A percentile compares a stretch with the other conserved stretches of the same genome.
Conservation (phyloP, 2,329 filamentous ascomycete genomes). For the Trichoderma sp. region DNA sequence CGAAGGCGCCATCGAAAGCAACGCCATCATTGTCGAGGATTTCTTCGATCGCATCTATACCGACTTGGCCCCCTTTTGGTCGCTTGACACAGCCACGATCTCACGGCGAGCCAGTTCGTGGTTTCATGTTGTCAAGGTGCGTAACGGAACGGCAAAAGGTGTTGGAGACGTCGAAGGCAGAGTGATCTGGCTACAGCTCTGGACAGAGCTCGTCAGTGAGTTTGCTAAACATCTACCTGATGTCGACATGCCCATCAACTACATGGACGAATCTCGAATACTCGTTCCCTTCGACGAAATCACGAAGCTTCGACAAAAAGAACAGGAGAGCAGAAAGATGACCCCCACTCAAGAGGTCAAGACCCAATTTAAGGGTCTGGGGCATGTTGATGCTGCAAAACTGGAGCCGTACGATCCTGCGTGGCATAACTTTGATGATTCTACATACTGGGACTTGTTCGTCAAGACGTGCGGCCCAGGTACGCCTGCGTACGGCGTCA, state of each 20-base stretch:
- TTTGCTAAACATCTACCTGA: conserved; percentile 57
- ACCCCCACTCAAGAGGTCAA: conserved; percentile 42
- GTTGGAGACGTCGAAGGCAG: conserved; percentile 39
- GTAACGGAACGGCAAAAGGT: conserved; percentile 41
- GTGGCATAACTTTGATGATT: conserved; percentile 43
- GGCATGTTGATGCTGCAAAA: conserved; percentile 34
- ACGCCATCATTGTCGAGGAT: conserved; percentile 58
- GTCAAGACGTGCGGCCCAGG: conserved; percentile 55
- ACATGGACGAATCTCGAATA: conserved; percentile 61
- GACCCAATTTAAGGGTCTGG: conserved; percentile 42
- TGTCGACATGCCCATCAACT: conserved; percentile 65
- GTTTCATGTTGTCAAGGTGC: conserved; percentile 47
- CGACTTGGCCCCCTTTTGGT: conserved; percentile 61
- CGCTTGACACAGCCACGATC: conserved; percentile 43
- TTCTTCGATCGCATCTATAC: conserved; percentile 64
- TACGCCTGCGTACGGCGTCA: conserved; percentile 43
- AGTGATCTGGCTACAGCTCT: conserved; percentile 46
- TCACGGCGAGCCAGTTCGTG: conserved; percentile 41
- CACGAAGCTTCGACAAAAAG: conserved; percentile 46
- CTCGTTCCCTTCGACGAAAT: conserved; percentile 58
- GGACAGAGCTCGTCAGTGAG: conserved; percentile 48
- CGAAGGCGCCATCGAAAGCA: conserved; percentile 47
- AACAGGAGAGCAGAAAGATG: conserved; percentile 43
- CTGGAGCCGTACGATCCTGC: conserved; percentile 42
- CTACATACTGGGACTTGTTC: conserved; percentile 58